Evolutionary conservation across 73 alveolate species (phyloP), one percentile per base, ranked within the genome.

Genomic region (Blepharisma stoltei): DNA sequence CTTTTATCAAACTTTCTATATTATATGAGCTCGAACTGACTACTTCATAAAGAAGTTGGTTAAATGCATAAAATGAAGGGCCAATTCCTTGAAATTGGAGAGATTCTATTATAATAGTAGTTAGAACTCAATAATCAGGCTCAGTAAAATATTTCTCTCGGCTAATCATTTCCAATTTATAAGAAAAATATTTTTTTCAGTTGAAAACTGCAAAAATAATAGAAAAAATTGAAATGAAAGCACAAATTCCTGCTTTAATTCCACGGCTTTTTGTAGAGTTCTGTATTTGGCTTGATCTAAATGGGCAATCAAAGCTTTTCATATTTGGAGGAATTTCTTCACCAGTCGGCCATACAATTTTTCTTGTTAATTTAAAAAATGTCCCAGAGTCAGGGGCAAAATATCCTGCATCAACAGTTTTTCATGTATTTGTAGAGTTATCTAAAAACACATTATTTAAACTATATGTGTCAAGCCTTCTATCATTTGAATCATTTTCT

Each of bases 241-340:
- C 23, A 52, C 27, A 52, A 1, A 52, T 20, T 20, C 66, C 66
- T 2, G 4, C 4, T 52, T 52, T 52, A 1, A 52, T 52, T 11
- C 66, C 0, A 4, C 41, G 27, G n/a, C 66, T 20, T 2, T 11
- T 52, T 52, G n/a, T 0, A 20, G 66, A 52, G 23, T 52, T 20
- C 23, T 52, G 66, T 52, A 52, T 52, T 52, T 52, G 66, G 66
- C 66, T 52, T 52, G n/a, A 11, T 52, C 66, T 52, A 52, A 52
- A 52, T 14, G 66, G 66, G 23, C 66, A 52, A 20, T 52, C 66
- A 1, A 0, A 14, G 23, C 23, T 14, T 14, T 52, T 52, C 66
- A 52, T 52, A 14, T 52, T 52, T 52, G n/a, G 66, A 52, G 66
- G 27, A 52, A 4, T 14, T 14, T 14, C 66, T 52, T 11, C 27